These are phyloP conservation scores for Mycena indigotica DNA, from an alignment of 768 basidiomycete genomes.

Conservation along the genomic window DNA sequence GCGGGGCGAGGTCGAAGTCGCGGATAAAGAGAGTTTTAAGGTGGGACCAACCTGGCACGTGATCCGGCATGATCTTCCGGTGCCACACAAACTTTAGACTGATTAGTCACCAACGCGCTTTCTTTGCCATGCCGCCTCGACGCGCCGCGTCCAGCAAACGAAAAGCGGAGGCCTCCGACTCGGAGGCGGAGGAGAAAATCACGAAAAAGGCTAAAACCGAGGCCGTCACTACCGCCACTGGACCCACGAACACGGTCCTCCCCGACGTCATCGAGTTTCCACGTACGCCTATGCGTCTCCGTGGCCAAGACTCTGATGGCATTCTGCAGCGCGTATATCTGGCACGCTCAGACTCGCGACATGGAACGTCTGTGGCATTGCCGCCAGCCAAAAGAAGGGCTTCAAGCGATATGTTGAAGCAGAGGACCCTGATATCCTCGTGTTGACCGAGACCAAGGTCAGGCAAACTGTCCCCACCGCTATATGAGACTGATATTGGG, in stretches of 20 bases:
- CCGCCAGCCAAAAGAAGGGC: conserved; percentile 80
- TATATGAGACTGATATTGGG: background rate
- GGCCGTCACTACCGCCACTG: conserved; percentile 31
- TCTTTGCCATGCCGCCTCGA: conserved; percentile 21
- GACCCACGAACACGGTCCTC: conserved; percentile 74
- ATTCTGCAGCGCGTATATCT: conserved; percentile 32
- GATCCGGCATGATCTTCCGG: background rate
- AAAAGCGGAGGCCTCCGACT: conserved; percentile 18
- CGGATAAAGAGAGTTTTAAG: too few species aligned
- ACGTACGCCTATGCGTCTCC: conserved; percentile 22
- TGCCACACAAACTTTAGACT: too few species aligned
- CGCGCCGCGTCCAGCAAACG: conserved; percentile 26
- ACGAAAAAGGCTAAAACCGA: conserved; percentile 26
- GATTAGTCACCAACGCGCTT: background rate
- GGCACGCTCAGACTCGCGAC: conserved; percentile 59
- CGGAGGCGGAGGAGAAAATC: conserved; percentile 1
- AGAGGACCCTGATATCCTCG: conserved; percentile 82
- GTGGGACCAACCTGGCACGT: background rate
- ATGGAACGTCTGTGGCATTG: conserved; percentile 83
- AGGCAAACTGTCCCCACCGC: background rate
- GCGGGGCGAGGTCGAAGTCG: too few species aligned
- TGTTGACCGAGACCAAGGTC: conserved; percentile 88
- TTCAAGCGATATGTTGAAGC: conserved; percentile 83
- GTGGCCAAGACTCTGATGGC: background rate
- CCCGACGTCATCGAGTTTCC: conserved; percentile 66